These are phyloP conservation scores for Pseudogymnoascus sp. DNA, from an alignment of 2,329 filamentous ascomycete species.

Conservation along the genomic window DNA sequence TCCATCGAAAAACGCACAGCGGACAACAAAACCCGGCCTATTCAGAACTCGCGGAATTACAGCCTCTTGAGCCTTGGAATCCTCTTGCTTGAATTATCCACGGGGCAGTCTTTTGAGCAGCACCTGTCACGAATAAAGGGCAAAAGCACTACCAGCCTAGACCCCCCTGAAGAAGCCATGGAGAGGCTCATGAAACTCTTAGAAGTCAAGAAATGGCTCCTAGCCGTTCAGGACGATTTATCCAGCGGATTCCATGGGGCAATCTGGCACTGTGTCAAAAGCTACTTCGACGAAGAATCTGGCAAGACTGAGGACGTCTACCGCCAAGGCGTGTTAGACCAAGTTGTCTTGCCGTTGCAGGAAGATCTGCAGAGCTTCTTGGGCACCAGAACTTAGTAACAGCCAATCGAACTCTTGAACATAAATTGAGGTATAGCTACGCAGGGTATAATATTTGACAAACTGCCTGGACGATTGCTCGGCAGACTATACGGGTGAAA, in stretches of 20 bases:
- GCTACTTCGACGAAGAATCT: background rate
- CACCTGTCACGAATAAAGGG: background rate
- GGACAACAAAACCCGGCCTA: background rate
- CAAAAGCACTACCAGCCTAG: background rate
- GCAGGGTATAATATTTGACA: background rate
- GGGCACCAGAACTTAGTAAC: background rate
- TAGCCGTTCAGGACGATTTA: background rate
- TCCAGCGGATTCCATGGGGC: background rate
- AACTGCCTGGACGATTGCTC: conserved; percentile 1
- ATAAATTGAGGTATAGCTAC: background rate
- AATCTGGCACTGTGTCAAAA: background rate
- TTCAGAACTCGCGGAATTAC: background rate
- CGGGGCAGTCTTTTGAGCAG: background rate
- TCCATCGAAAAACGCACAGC: background rate
- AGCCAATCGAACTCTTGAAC: background rate
- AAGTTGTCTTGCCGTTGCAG: background rate
- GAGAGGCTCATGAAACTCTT: conserved; percentile 1
- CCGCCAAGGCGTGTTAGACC: background rate
- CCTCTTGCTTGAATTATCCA: background rate
- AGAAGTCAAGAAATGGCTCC: background rate
- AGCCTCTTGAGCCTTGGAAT: background rate
- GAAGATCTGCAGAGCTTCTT: background rate
- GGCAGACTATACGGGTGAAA: background rate
- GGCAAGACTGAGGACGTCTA: background rate
- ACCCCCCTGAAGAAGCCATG: background rate